Evolutionary conservation across 306 rosid species (phyloP), one percentile per base, ranked within the genome.

Genomic region (Pyrus pyrifolia): DNA sequence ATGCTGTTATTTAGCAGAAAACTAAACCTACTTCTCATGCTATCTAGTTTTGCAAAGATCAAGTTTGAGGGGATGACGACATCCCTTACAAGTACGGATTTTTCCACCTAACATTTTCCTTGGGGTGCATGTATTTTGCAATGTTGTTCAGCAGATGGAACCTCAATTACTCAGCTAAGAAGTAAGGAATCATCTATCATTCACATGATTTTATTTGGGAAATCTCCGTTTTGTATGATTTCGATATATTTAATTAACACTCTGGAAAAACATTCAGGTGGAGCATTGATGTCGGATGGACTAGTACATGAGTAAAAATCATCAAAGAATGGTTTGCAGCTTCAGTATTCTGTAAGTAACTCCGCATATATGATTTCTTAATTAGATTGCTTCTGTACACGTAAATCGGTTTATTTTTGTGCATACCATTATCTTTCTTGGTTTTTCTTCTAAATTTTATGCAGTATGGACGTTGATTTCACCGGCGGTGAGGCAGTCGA

Each of bases 121-220:
- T 93, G 65, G 98, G 97, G 21, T 83, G 96, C 73, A 90, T 88
- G 98, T 91, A 93, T 81, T 93, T 93, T 69, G 93, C 96, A n/a
- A 91, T 93, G 97, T 70, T 93, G 61, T 91, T 93, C 88, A 88
- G 90, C 85, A 93, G 93, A 77, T 93, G 97, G 97, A 91, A 91
- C 81, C 94, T 93, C 33, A 87, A 88, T 74, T 88, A 88, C 79
- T 91, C 96, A 60, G 86, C 96, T 51, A 77, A 81, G 46, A 88
- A 84, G 97, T 93, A 88, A 88, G 85, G 67, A 67, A 63, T 66
- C 45, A 52, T 21, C 46, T 45, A 30, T 66, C 49, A 55, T 35
- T 69, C 19, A 35, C 49, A 58, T 78, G 9, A 35, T 69, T 65
- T 12, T 30, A 7, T 71, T 42, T 59, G 42, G 51, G 1, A 53